Base-by-base conservation (phyloP, 306 rosid genomes). In the Vachellia collinsii region DNA sequence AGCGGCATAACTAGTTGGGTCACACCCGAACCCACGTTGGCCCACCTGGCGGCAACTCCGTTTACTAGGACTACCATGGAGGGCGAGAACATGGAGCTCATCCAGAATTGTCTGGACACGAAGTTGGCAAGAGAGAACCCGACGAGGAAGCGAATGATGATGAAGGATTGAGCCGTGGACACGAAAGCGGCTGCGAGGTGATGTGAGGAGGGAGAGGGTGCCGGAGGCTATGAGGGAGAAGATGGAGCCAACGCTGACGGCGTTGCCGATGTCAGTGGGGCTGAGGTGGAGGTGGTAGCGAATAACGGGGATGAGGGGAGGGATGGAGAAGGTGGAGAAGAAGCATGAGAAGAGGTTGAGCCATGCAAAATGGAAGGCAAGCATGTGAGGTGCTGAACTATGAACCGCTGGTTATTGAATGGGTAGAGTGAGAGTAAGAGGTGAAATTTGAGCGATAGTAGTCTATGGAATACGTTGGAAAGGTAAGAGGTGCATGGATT, bases 301-400 rank as follows among this genome's bases (percentile, higher is more conserved):
- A 81, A 90, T 88, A 72, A 88, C 68, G 37, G 91, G 82, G 37
- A 85, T 36, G 82, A 88, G 92, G 10, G 92, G 92, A 25, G 92
- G 92, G 85, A 90, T 87, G 69, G 89, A 83, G 83, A 90, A 90
- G 79, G 94, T 87, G 78, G 91, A 77, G 91, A 90, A 90, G 86
- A 88, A 88, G 80, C 85, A 85, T 4, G 88, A 80, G 86, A 90
- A 90, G 53, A 90, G 90, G 47, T 91, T 85, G 20, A 88, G 62
- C 94, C 92, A 90, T 23, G 94, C 89, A 6, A 90, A 85, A 79
- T 88, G 94, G 87, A 90, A 90, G 34, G 92, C 86, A 1, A 65
- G 86, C 94, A 87, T 90, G 82, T 88, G 92, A 8, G 94, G 94
- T 43, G 78, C 74, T 74, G 67, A 37, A 43, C 47, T 41, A 7